Percentiles rank a stretch among this genome's conserved stretches.
Evolutionary conservation across 1,139 yeast genomes (phyloP).

Genomic region (Zygoascus sp.): DNA sequence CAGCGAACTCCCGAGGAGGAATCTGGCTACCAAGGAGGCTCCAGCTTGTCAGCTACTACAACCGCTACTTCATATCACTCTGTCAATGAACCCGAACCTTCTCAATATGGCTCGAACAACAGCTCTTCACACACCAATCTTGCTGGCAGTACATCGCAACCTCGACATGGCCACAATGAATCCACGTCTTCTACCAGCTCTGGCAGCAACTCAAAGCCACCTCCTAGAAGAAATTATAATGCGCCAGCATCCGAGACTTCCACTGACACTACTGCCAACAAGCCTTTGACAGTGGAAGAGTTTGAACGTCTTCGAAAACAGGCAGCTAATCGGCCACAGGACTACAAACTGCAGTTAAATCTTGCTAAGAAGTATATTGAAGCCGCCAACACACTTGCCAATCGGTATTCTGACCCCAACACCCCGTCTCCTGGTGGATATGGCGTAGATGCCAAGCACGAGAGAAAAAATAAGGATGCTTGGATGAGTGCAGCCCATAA

Average conservation of each 20-base stretch:
- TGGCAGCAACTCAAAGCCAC: conserved; percentile 20
- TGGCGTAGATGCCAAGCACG: conserved; percentile 39
- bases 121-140: not conserved
- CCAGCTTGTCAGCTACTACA: conserved; percentile 5
- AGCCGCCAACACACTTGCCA: conserved; percentile 33
- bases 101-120: not conserved
- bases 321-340: conserved; percentile 31
- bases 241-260: conserved; percentile 14
- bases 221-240: conserved; percentile 28
- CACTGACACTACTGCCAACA: conserved; percentile 1
- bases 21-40: no score
- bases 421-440: conserved; percentile 27
- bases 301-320: conserved; percentile 31
- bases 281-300: conserved; percentile 28
- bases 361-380: conserved; percentile 36
- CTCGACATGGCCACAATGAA: conserved; percentile 1
- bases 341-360: conserved; percentile 35
- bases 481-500: conserved; percentile 56
- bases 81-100: not conserved
- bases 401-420: conserved; percentile 32
- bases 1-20: not conserved
- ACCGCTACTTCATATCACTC: not conserved
- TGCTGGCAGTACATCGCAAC: not conserved
- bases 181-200: conserved; percentile 8
- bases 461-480: conserved; percentile 48